Evolutionary conservation across 768 basidiomycete species (phyloP), one percentile per base, ranked within the genome.

Genomic region (Scleroderma citrinum): DNA sequence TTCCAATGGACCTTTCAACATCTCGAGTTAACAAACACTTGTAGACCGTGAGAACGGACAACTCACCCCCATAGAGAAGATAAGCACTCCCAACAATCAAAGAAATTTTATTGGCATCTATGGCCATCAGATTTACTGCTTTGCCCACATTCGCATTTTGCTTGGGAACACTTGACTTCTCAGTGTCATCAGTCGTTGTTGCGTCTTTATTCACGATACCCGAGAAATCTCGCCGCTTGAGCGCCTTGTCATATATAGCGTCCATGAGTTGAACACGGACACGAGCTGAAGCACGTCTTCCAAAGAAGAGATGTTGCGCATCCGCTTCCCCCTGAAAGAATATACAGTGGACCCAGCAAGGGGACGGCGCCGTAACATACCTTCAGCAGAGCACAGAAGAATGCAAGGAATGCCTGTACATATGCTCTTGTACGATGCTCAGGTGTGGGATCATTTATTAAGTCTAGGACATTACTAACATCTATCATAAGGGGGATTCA

Each of bases 61-160:
- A 50, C 65, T 35, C 54, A 78, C 78, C 74, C 55, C 80, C 78
- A 54, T 84, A 89, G 31, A 83, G 64, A 59, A 81, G 78, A 57
- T 84, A 84, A 32, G 71, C 57, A 2, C 71, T 75, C 4, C 80
- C 76, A 8, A 72, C 54, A 24, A 71, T 77, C 64, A 71, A 70
- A 1, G 76, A 65, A 55, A 82, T 59, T 71, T 75, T 64, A 60
- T 80, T 82, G 5, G 81, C 79, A 60, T 88, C 85, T 11, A 76
- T 78, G n/a, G 83, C 80, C 87, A 92, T 91, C 32, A 91, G 69
- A 52, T 87, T 87, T 43, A 91, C 85, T 49, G 91, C 85, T 63
- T 91, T 90, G 5, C 89, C 89, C 16, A 84, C 73, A 61, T 88
- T 85, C 12, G 89, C 88, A 24, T 85, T 83, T 2, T 84, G 77